Base-by-base conservation (phyloP, 768 basidiomycete species). In the Kondoa malvinella region DNA sequence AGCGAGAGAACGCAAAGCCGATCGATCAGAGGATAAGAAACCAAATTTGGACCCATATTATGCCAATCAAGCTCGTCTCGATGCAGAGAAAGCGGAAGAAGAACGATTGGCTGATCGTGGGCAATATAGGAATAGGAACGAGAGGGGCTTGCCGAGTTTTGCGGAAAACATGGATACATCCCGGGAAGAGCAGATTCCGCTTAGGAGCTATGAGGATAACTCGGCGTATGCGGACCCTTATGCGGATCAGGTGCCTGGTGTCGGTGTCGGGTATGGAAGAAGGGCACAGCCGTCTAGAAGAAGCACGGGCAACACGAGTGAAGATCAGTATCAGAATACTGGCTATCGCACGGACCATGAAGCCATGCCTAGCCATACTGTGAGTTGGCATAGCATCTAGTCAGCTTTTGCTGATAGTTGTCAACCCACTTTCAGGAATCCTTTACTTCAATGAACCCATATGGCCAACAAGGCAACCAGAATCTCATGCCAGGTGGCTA, bases 1-100 rank as follows among this genome's bases (percentile, higher is more conserved):
- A n/a, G 80, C 78, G 34, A 82, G 82, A 31, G 82, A 84, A 63
- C 56, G 68, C 14, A 66, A 56, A 29, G 32, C 34, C 21, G 63
- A 60, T 21, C 21, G 57, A 57, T 40, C 57, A 26, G 67, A 70
- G 29, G 63, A 21, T 8, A n/a, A 50, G 27, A 69, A 58, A 29
- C 69, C 69, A 3, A 26, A 33, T n/a, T 25, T 70, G 34, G 69
- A 70, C 33, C 27, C 33, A 1, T 30, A 29, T 21, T 69, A 67
- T 29, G 69, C 69, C 30, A n/a, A 57, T 12, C 14, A 68, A 2
- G 67, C 67, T 14, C n/a, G 69, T 4, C 29, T 34, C 30, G 69
- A 40, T 17, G 69, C 69, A 17, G 30, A 34, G 59, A 34, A 62
- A 16, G 15, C 56, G 2, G 69, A 63, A 21, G 66, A 68, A 21